phyloP scores from a whole-genome alignment of 768 basidiomycete species.

The Mycena galopus region DNA sequence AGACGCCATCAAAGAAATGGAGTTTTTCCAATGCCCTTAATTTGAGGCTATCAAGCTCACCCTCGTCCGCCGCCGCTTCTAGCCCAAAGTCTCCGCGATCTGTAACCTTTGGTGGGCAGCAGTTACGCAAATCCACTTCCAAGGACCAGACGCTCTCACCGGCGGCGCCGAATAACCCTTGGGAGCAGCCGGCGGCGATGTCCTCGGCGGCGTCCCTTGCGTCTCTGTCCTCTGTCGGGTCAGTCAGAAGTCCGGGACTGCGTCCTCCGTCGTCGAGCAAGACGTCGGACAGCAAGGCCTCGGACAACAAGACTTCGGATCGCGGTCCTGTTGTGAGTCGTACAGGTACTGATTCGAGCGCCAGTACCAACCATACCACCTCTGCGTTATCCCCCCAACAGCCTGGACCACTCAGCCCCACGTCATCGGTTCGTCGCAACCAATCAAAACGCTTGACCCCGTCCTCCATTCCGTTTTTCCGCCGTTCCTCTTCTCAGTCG shows the following conservation, averaged over 20 bases:
- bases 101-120: slow-evolving; percentile 75
- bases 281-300: slow-evolving; percentile 58
- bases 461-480: slow-evolving; percentile 94
- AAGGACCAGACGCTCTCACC: slow-evolving; percentile 71
- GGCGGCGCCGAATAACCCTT: slow-evolving; percentile 55
- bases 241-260: slow-evolving; percentile 65
- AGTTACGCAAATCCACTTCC: slow-evolving; percentile 76
- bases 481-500: slow-evolving; percentile 90
- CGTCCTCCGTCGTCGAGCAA: slow-evolving; percentile 52
- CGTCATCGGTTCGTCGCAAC: slow-evolving; percentile 74
- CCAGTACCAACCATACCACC: slow-evolving; percentile 74
- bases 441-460: slow-evolving; percentile 89
- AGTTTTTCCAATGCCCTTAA: slow-evolving; percentile 91
- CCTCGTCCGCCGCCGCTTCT: slow-evolving; percentile 65
- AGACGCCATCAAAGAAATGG: slow-evolving; percentile 97
- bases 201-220: slow-evolving; percentile 80
- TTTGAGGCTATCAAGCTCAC: slow-evolving; percentile 77
- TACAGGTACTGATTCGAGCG: slow-evolving; percentile 82
- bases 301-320: slow-evolving; percentile 86
- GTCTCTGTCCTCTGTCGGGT: slow-evolving; percentile 81
- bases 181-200: slow-evolving; percentile 85
- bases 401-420: slow-evolving; percentile 77
- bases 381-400: slow-evolving; percentile 66
- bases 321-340: slow-evolving; percentile 68
- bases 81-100: slow-evolving; percentile 72